Base-by-base conservation (phyloP, 495 filamentous ascomycete species). In the Aspergillus coremiiformis region DNA sequence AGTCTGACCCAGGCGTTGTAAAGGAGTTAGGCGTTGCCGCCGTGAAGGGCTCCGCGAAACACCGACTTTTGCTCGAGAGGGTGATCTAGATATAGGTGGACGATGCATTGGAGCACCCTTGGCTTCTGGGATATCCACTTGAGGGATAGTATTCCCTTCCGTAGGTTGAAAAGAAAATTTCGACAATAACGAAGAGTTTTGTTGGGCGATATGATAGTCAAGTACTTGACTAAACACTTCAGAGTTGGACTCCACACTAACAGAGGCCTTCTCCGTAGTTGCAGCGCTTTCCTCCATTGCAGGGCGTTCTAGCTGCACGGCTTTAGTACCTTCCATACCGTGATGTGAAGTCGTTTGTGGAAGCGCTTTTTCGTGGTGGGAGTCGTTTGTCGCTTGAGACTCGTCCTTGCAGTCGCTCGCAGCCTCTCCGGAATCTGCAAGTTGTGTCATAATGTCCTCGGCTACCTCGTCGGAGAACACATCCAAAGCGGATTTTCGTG, bases 391-490 rank as follows among this genome's bases (percentile, higher is more conserved):
- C 20, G 20, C 23, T 6, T 72, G 39, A 48, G 57, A 61, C n/a
- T 49, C 35, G 54, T 68, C 67, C 20, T 64, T 63, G n/a, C 56
- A 39, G 39, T 64, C 63, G 22, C 64, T 44, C 17, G 41, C 10
- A 24, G 48, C 37, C 10, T 69, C 56, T 1, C 51, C 51, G 33
- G 73, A 67, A 49, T 80, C 73, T 17, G 74, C 65, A 43, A 81
- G 55, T 49, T 74, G 70, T 6, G 77, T 73, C 70, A 82, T 77
- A 20, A 78, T 79, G 35, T 84, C 83, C 51, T 84, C 82, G 17
- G 81, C 70, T 1, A 80, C 73, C 52, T 86, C 84, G 56, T 89
- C 85, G 1, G 84, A 87, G 59, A 78, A 87, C 3, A 87, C 72
- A 37, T 78, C 77, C 49, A 86, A 54, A 5, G 68, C 69, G 6